Conservation (phyloP, 2,329 filamentous ascomycete species). For the Plenodomus biglobosus region DNA sequence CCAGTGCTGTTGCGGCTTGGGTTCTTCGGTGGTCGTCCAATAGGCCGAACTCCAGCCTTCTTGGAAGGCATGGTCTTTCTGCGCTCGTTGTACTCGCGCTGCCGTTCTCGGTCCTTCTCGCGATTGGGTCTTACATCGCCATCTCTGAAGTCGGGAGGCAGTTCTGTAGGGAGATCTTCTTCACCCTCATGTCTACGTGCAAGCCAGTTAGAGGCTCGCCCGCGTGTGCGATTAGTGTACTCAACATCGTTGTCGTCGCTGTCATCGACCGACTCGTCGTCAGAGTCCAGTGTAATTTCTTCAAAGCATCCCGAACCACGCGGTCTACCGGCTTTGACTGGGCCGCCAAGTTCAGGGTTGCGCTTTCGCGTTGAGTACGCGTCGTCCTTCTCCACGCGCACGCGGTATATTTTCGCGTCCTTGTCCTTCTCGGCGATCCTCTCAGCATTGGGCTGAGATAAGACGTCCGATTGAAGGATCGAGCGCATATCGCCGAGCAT, state of each 20-base stretch:
- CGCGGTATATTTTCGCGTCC: conserved; percentile 38
- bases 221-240: conserved; percentile 18
- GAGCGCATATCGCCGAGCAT: conserved; percentile 20
- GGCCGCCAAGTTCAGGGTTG: conserved; percentile 26
- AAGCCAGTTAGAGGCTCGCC: conserved; percentile 45
- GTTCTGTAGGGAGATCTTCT: conserved; percentile 47
- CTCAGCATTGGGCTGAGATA: conserved; percentile 19
- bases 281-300: conserved; percentile 51
- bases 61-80: conserved; percentile 26
- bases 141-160: conserved; percentile 48
- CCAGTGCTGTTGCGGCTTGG: conserved; percentile 28
- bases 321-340: conserved; percentile 25
- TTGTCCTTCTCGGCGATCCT: conserved; percentile 32
- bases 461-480: conserved; percentile 44
- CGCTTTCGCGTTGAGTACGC: conserved; percentile 41
- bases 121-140: conserved; percentile 34
- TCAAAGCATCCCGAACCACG: conserved; percentile 42
- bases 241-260: conserved; percentile 18
- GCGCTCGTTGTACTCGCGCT: conserved; percentile 25
- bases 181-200: conserved; percentile 47
- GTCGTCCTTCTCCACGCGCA: conserved; percentile 46
- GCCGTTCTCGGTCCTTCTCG: conserved; percentile 27
- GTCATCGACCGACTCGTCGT: conserved; percentile 44
- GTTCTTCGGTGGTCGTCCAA: conserved; percentile 25
- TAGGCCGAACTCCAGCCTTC: conserved; percentile 30